Percentiles rank a stretch among this genome's conserved stretches.
phyloP scores from a whole-genome alignment of 495 filamentous ascomycete genomes.

The Parathielavia appendiculata region DNA sequence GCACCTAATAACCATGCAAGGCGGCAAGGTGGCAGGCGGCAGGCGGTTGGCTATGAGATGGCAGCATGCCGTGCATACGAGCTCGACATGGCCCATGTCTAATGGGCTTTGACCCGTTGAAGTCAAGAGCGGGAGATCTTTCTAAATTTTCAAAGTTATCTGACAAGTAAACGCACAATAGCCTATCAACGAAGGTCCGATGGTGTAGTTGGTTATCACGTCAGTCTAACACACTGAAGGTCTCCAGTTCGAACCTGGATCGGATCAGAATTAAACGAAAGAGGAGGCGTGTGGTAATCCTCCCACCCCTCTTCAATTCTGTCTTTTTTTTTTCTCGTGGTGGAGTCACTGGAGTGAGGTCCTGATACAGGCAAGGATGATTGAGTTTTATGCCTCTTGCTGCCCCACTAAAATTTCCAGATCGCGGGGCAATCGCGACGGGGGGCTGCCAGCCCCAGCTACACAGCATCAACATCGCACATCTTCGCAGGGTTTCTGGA shows the following conservation, averaged over 20 bases:
- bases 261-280: neutral
- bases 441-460: neutral
- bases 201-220: conserved; percentile 18
- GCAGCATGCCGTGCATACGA: too few species aligned
- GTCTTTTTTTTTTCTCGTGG: neutral
- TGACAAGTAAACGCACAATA: too few species aligned
- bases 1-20: too few species aligned
- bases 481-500: neutral
- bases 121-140: too few species aligned
- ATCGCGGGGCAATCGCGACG: conserved; percentile 14
- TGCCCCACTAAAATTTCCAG: conserved; percentile 25
- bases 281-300: neutral
- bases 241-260: conserved; percentile 17
- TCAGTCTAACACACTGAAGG: conserved; percentile 16
- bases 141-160: too few species aligned
- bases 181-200: too few species aligned
- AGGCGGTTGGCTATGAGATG: too few species aligned
- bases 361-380: neutral
- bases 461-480: neutral
- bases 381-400: neutral
- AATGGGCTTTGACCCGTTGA: too few species aligned
- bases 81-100: too few species aligned
- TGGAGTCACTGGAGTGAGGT: neutral
- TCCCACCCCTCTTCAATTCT: too few species aligned
- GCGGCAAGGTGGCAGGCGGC: too few species aligned